Evolutionary conservation across 176 grass and related monocot genomes (phyloP), one percentile per base, ranked within the genome.

Genomic region (Thalia dealbata): DNA sequence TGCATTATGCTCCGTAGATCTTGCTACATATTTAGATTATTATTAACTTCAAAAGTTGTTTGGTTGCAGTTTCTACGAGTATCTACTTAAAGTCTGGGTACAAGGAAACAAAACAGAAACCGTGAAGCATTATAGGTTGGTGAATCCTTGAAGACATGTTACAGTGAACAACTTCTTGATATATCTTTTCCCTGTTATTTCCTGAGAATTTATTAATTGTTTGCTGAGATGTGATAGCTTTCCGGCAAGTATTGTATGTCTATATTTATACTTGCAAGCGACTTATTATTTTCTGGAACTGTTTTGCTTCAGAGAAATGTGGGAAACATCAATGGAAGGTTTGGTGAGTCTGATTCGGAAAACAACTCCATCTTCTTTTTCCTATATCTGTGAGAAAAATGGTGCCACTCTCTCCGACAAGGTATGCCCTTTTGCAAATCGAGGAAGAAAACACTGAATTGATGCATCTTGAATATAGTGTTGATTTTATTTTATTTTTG

Each of bases 281-380:
- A 75, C 38, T 44, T 28, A 9, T 6, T 42, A 42, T 24, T 58
- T 61, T 38, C 55, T 38, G 44, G 30, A 45, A 32, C 6, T 26
- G 32, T 67, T n/a, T 67, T 50, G 30, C 35, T 30, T 54, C 74
- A 92, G 95, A 84, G 35, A 97, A 97, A 97, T 97, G 95, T 97
- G 95, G 95, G 95, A 97, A 58, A 95, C 85, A 78, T 99, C 95
- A 78, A 99, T 99, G 95, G 95, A 99, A 83, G 95, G 95, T 71
- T 73, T 99, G 74, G 28, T 87, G 79, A 99, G 88, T 78, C 88
- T 99, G 80, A 83, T 83, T 50, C 86, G 52, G 75, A 91, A 84
- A 91, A 91, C 88, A 61, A 95, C 83, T 44, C 88, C 95, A 7
- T 95, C 95, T 78, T 95, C 81, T 85, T 99, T 87, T 80, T 68